Base-by-base conservation (phyloP, 352 stramenopile species). In the Globisporangium okanoganense region DNA sequence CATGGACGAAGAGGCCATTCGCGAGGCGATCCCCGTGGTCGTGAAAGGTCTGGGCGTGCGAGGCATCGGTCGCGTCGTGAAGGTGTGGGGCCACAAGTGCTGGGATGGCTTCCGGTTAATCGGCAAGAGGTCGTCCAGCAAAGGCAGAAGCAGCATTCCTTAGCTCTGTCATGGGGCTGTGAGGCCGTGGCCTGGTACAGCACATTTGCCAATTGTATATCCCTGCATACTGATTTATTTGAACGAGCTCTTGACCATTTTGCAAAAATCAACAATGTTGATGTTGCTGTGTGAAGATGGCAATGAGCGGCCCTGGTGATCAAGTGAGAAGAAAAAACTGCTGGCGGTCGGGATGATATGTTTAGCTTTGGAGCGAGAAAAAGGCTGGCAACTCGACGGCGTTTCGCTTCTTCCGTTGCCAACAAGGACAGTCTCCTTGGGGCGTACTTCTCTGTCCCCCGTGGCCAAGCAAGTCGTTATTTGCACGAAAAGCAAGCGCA, bases 31-130 rank as follows among this genome's bases (percentile, higher is more conserved):
- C 12, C 71, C 76, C 10, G 73, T 88, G 45, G 66, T 76, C 33
- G 78, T 88, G 40, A 87, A 88, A 58, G 75, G 78, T 0, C 65
- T 85, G 27, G 78, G 76, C 4, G 61, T 88, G 24, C 70, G 73
- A 3, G 75, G 77, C 0, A 62, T 87, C 22, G 62, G 62, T 18
- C 44, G 47, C 18, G 43, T 45, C n/a, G 35, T 69, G 27, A 69
- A 69, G 22, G 40, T 53, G 25, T 69, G 62, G 62, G 45, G 55
- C 36, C 56, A 56, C 6, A 48, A 47, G 16, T 67, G 55, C 35
- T 67, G 47, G 45, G 41, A 62, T 2, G 47, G 55, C 45, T 38
- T 63, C 16, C 35, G 33, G 7, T 33, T 55, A 1, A 64, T 59
- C 43, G 44, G 59, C 33, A 50, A 55, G 38, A 55, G 27, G 18